Evolutionary conservation across 805 yeast genomes (phyloP), one percentile per base, ranked within the genome.

Genomic region (Sporopachydermia lactativora): DNA sequence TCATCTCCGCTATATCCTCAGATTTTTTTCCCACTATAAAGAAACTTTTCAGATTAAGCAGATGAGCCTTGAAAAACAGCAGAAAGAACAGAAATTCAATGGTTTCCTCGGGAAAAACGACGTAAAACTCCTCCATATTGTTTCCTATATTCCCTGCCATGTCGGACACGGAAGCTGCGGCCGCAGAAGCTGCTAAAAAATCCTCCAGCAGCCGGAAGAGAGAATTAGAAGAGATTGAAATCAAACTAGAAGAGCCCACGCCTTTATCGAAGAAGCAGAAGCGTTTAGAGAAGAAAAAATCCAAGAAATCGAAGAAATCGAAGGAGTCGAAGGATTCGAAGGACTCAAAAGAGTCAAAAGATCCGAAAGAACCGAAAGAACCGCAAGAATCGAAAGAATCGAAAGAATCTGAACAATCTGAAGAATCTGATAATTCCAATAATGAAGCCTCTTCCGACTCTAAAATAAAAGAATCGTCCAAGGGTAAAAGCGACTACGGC

Each of bases 261-360:
- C 96, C 98, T 1, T 64, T 88, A 39, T 86, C 96, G 8, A 88
- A 84, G 59, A 89, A 92, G 58, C 95, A 89, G 59, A 80, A 81
- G 52, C 80, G 97, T 62, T 63, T 77, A 49, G 61, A 81, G 48
- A 89, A 92, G 60, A 80, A 80, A 57, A 84, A 79, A 47, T 86
- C 86, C 45, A 76, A 81, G 52, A 53, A 70, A 19, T 73, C 81
- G 38, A 49, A 75, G 37, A 79, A 74, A 39, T 77, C 75, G 50
- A 53, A 77, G 15, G 66, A 68, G 44, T 53, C 58, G 4, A 58
- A n/a, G 13, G n/a, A n/a, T 24, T 24, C 31, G n/a, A n/a, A n/a
- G n/a, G n/a, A n/a, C n/a, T n/a, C n/a, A n/a, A 64, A 19, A 60
- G 58, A 41, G 47, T 17, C 42, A 45, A 37, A 17, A 34, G 38